Evolutionary conservation across 768 basidiomycete species (phyloP).

Genomic region (Mycena kentingensis): DNA sequence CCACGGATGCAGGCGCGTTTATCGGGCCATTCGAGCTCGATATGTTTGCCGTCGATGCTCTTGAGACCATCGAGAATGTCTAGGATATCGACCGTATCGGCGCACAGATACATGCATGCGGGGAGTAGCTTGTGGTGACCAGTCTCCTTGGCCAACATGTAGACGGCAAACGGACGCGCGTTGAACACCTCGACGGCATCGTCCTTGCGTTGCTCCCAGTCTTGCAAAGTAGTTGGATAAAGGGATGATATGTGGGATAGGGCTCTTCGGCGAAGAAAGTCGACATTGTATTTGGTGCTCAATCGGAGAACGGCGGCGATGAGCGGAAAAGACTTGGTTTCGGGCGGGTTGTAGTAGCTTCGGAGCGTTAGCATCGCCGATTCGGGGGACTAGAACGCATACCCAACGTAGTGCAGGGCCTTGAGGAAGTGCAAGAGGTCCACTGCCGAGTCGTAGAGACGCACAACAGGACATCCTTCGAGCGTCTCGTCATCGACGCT

Average conservation of each 20-base stretch:
- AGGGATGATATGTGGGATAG: constrained; percentile 20
- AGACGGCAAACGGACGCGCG: constrained; percentile 21
- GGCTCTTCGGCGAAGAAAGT: constrained; percentile 15
- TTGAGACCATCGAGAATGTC: constrained; percentile 22
- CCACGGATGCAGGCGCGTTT: constrained; percentile 24
- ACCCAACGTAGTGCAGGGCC: constrained; percentile 21
- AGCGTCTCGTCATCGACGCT: constrained; percentile 20
- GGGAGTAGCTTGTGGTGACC: constrained; percentile 21
- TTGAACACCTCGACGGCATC: constrained; percentile 24
- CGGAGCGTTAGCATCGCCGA: neutral
- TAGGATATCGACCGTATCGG: constrained; percentile 20
- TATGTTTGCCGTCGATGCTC: constrained; percentile 22
- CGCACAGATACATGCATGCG: constrained; percentile 24
- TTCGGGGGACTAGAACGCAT: neutral
- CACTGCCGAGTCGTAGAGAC: constrained; percentile 17
- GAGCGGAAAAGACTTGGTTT: constrained; percentile 19
- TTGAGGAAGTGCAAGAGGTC: constrained; percentile 24
- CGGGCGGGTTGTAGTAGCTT: constrained; percentile 22
- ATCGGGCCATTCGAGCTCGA: constrained; percentile 25
- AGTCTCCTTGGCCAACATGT: constrained; percentile 21
- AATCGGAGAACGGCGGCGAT: constrained; percentile 22
- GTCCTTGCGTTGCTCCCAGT: constrained; percentile 22
- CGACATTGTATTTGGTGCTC: constrained; percentile 23
- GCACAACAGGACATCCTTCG: constrained; percentile 19
- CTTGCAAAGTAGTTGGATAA: constrained; percentile 22